Evolutionary conservation across 2,329 filamentous ascomycete genomes (phyloP).

Genomic region (Myriosclerotinia curreyana): DNA sequence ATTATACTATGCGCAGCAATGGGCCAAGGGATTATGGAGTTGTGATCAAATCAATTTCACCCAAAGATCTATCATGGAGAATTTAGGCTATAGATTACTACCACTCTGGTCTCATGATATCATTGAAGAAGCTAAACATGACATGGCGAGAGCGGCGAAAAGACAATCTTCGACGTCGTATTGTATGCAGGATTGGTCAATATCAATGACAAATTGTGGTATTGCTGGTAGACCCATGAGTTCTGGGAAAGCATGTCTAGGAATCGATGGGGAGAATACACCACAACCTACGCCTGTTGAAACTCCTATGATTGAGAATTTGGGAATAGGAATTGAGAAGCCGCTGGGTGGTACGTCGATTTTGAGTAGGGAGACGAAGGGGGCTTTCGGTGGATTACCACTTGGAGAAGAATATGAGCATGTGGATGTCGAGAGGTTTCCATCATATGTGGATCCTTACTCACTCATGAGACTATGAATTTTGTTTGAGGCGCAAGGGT

Average conservation of each 20-base stretch:
- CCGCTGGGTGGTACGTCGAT: constrained; percentile 9
- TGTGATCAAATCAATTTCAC: constrained; percentile 61
- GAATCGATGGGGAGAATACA: constrained; percentile 14
- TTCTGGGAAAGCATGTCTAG: constrained; percentile 15
- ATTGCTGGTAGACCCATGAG: neutral
- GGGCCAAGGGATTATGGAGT: constrained; percentile 57
- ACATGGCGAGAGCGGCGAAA: constrained; percentile 58
- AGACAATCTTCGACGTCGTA: constrained; percentile 18
- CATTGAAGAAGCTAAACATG: constrained; percentile 57
- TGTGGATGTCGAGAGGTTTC: neutral
- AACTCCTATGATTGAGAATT: constrained; percentile 5
- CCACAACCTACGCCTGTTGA: constrained; percentile 17
- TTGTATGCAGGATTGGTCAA: constrained; percentile 13
- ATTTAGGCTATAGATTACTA: constrained; percentile 60
- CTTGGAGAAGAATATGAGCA: neutral
- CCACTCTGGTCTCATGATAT: constrained; percentile 56
- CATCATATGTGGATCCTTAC: neutral
- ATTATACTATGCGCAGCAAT: constrained; percentile 51
- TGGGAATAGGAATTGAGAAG: neutral
- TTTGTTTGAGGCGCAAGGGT: neutral
- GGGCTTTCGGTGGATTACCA: constrained; percentile 6
- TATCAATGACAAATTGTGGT: constrained; percentile 4
- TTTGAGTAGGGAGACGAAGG: constrained; percentile 10
- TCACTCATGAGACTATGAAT: neutral
- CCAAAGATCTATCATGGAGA: constrained; percentile 62